Conservation (phyloP, 805 yeast species). For the Starmerella vaccinii region DNA sequence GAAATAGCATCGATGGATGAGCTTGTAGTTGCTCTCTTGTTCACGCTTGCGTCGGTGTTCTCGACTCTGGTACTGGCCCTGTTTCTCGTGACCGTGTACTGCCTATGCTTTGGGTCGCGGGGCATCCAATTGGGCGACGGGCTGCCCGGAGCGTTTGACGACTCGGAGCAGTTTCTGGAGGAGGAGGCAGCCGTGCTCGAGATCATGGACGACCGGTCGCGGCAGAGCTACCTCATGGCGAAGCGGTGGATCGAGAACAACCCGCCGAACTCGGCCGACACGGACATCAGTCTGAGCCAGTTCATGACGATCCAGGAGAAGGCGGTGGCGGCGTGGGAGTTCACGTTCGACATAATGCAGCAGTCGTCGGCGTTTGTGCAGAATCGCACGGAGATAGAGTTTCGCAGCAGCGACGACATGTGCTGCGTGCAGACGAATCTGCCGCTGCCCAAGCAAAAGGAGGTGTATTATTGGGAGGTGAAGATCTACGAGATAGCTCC, state of each 20-base stretch:
- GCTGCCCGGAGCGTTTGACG: slow-evolving; percentile 53
- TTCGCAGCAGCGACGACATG: slow-evolving; percentile 40
- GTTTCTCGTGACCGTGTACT: slow-evolving; percentile 11
- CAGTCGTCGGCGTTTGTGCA: slow-evolving; percentile 47
- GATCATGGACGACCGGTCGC: slow-evolving; percentile 43
- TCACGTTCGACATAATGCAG: slow-evolving; percentile 41
- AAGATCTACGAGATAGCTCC: slow-evolving; percentile 63
- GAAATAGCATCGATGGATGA: slow-evolving; percentile 9
- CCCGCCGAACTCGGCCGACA: slow-evolving; percentile 36
- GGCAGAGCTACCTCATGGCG: slow-evolving; percentile 58
- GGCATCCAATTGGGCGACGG: slow-evolving; percentile 34
- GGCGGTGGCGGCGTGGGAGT: slow-evolving; percentile 86
- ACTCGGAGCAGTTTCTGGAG: slow-evolving; percentile 48
- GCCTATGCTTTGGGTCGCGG: slow-evolving; percentile 20
- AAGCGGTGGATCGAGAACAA: slow-evolving; percentile 37
- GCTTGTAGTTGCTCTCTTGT: slow-evolving; percentile 9
- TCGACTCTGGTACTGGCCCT: slow-evolving; percentile 12
- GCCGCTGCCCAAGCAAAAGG: slow-evolving; percentile 74
- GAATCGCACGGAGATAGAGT: slow-evolving; percentile 47
- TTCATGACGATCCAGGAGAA: slow-evolving; percentile 66
- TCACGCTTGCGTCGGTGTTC: slow-evolving; percentile 12
- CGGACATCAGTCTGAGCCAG: slow-evolving; percentile 46
- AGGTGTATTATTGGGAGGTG: slow-evolving; percentile 79
- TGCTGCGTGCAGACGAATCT: slow-evolving; percentile 68
- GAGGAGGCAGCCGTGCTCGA: slow-evolving; percentile 55